phyloP scores from a whole-genome alignment of 2,329 filamentous ascomycete species.

The Pestalotiopsis sp. region DNA sequence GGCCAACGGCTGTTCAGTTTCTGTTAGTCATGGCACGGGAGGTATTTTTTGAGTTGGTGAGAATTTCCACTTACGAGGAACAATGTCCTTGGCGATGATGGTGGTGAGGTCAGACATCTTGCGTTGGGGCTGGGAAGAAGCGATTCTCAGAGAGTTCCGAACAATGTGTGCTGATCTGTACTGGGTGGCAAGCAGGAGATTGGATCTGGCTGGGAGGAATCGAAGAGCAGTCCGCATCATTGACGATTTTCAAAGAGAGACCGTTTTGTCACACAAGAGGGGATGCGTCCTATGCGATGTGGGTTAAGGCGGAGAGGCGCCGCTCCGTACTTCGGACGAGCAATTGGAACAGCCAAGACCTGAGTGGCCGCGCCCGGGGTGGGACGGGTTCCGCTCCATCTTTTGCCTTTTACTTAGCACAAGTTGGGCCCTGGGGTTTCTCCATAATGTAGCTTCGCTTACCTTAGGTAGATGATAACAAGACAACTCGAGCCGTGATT shows the following conservation, averaged over 20 bases:
- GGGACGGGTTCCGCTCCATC: not conserved
- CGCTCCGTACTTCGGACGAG: constrained; percentile 13
- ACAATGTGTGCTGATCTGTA: constrained; percentile 15
- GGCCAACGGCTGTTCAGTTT: constrained; percentile 55
- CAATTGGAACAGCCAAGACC: constrained; percentile 1
- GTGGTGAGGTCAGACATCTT: constrained; percentile 48
- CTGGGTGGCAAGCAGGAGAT: constrained; percentile 10
- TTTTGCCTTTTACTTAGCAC: not conserved
- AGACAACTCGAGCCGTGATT: no score
- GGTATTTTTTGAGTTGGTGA: constrained; percentile 26
- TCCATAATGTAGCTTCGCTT: not conserved
- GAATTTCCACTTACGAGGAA: constrained; percentile 52
- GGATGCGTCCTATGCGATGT: constrained; percentile 6
- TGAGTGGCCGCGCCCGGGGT: not conserved
- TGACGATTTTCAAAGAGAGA: not conserved
- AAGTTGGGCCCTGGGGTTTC: not conserved
- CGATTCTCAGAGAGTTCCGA: constrained; percentile 24
- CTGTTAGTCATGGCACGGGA: constrained; percentile 17
- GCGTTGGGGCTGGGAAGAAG: constrained; percentile 35
- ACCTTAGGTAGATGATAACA: no score
- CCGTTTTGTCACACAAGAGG: constrained; percentile 1
- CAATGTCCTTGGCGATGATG: constrained; percentile 62
- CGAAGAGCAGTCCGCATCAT: constrained; percentile 4
- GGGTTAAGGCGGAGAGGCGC: not conserved
- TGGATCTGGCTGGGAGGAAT: not conserved